These are phyloP conservation scores for Trichopus zeylanicus DNA, from an alignment of 116 monocot genomes.

Conservation along the genomic window DNA sequence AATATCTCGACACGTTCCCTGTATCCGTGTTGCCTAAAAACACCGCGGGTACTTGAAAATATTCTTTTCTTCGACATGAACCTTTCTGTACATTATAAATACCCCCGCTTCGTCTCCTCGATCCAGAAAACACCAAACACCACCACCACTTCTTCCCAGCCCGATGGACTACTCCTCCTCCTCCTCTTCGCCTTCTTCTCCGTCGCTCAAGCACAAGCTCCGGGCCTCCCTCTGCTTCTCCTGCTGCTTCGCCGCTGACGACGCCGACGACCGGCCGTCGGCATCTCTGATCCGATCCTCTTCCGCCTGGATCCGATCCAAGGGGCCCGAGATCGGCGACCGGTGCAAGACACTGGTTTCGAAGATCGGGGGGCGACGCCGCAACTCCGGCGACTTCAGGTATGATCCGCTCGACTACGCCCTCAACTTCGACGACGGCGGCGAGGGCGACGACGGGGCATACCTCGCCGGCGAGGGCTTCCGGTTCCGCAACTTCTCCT, in stretches of 20 bases:
- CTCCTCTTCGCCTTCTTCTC: neutral
- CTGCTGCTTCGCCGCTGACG: conserved; percentile 26
- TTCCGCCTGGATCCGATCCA: conserved; percentile 20
- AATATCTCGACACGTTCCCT: too few species aligned
- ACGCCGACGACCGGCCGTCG: conserved; percentile 11
- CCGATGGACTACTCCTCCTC: neutral
- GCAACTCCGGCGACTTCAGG: conserved; percentile 17
- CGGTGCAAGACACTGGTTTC: conserved; percentile 4
- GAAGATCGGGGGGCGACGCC: conserved; percentile 2
- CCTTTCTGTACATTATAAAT: neutral
- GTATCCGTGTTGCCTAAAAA: too few species aligned
- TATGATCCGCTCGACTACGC: conserved; percentile 20
- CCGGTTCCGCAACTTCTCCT: conserved; percentile 19
- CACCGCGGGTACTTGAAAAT: too few species aligned
- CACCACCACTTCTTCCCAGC: neutral
- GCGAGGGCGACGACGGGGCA: conserved; percentile 7
- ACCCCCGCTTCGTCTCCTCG: neutral
- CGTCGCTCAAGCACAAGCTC: neutral
- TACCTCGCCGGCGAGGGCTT: neutral
- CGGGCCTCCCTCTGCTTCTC: conserved; percentile 22
- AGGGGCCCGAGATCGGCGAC: conserved; percentile 11
- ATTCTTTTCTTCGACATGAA: too few species aligned
- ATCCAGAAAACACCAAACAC: too few species aligned
- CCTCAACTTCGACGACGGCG: conserved; percentile 24
- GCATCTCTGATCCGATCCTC: conserved; percentile 17